phyloP scores from a whole-genome alignment of 495 filamentous ascomycete genomes.

The Neurospora sp. region DNA sequence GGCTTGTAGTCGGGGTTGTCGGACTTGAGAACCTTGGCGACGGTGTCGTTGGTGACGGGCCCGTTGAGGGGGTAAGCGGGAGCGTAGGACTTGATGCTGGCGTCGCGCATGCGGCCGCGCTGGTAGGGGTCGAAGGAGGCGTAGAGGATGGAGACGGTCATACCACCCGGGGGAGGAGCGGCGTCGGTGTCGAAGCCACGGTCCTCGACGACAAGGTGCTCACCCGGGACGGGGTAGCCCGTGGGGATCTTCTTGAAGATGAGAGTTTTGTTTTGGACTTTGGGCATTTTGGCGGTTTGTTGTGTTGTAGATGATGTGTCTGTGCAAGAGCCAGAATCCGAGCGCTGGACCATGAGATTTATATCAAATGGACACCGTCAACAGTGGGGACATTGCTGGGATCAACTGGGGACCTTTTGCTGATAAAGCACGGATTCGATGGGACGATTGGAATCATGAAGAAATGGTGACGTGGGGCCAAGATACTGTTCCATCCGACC shows the following conservation, averaged over 20 bases:
- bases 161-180: slow-evolving; percentile 54
- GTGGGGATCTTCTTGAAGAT: slow-evolving; percentile 65
- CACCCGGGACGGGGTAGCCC: slow-evolving; percentile 58
- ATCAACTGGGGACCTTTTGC: background rate
- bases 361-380: background rate
- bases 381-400: background rate
- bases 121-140: slow-evolving; percentile 85
- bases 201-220: slow-evolving; percentile 63
- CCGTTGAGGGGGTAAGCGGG: slow-evolving; percentile 45
- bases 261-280: slow-evolving; percentile 59
- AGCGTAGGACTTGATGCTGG: slow-evolving; percentile 49
- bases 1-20: slow-evolving; percentile 48
- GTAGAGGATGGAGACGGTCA: slow-evolving; percentile 63
- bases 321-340: background rate
- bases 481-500: background rate
- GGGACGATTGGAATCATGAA: background rate
- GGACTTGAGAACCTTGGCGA: slow-evolving; percentile 59
- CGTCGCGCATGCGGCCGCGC: slow-evolving; percentile 54
- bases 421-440: background rate
- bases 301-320: background rate
- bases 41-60: slow-evolving; percentile 46
- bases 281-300: slow-evolving; percentile 6
- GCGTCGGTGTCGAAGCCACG: slow-evolving; percentile 56
- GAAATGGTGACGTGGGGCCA: background rate
- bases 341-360: background rate